Evolutionary conservation across 2,329 filamentous ascomycete genomes (phyloP).

Genomic region (Verticillium dahliae): DNA sequence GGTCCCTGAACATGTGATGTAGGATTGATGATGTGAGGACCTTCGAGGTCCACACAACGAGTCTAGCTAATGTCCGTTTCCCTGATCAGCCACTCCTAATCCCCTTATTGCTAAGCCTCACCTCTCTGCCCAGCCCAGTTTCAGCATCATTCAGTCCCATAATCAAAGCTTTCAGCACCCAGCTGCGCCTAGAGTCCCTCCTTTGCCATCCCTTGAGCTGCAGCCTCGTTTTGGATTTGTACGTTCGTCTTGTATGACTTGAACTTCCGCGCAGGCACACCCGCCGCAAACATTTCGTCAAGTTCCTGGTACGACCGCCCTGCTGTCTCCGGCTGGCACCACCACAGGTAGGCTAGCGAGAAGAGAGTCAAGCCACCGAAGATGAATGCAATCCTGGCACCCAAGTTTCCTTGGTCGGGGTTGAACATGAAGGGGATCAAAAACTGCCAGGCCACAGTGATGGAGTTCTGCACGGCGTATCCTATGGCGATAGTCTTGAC

Average conservation of each 20-base stretch:
- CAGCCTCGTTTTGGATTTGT: constrained; percentile 4
- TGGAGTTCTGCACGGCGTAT: constrained; percentile 22
- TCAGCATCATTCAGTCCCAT: too few relatives aligned
- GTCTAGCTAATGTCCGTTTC: too few relatives aligned
- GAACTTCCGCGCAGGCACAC: constrained; percentile 17
- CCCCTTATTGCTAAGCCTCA: too few relatives aligned
- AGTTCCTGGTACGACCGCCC: constrained; percentile 17
- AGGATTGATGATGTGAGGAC: too few relatives aligned
- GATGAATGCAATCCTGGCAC: constrained; percentile 32
- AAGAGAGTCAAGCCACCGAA: constrained; percentile 27
- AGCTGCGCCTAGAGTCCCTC: not conserved
- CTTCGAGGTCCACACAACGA: too few relatives aligned
- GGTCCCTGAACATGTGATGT: too few relatives aligned
- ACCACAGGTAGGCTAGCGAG: constrained; percentile 23
- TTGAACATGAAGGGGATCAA: constrained; percentile 17
- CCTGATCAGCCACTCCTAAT: too few relatives aligned
- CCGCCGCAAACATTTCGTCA: constrained; percentile 19
- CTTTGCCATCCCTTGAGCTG: not conserved
- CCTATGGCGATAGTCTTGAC: constrained; percentile 32
- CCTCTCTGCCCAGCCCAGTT: too few relatives aligned
- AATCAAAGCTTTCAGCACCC: too few relatives aligned
- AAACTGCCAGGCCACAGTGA: constrained; percentile 11
- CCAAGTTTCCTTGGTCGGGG: constrained; percentile 20
- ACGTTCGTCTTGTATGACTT: constrained; percentile 12
- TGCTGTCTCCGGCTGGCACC: constrained; percentile 27